Evolutionary conservation across 768 basidiomycete genomes (phyloP).

Genomic region (Hygrocybe punicea): DNA sequence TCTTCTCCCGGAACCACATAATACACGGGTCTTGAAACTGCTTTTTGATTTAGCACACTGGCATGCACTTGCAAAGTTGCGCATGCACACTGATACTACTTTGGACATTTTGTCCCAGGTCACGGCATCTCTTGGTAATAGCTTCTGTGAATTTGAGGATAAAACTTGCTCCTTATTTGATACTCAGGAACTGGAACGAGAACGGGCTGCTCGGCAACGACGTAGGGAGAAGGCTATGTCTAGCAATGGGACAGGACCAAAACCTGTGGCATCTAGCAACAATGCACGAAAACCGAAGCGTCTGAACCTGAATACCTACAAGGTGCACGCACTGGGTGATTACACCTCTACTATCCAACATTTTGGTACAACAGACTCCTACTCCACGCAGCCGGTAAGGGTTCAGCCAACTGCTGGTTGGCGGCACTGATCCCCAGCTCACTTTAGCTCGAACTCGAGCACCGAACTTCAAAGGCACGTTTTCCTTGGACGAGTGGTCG

Average conservation of each 20-base stretch:
- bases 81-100: slow-evolving; percentile 5
- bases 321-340: slow-evolving; percentile 30
- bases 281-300: slow-evolving; percentile 7
- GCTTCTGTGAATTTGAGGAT: slow-evolving; percentile 1
- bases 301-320: slow-evolving; percentile 26
- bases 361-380: slow-evolving; percentile 5
- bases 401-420: background rate
- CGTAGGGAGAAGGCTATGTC: background rate
- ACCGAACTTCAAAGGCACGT: slow-evolving; percentile 32
- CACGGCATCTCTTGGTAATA: background rate
- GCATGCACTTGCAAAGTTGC: slow-evolving; percentile 6
- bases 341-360: slow-evolving; percentile 10
- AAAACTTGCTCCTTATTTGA: slow-evolving; percentile 3
- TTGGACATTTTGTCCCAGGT: background rate
- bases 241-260: background rate
- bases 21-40: background rate
- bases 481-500: slow-evolving; percentile 29
- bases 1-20: slow-evolving; percentile 5
- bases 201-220: too few relatives aligned
- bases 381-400: slow-evolving; percentile 29
- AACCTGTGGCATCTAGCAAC: background rate
- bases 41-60: slow-evolving; percentile 3
- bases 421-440: slow-evolving; percentile 23
- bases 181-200: background rate
- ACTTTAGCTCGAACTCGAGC: slow-evolving; percentile 38